A percentile compares a stretch with the other conserved stretches of the same genome.
phyloP scores from a whole-genome alignment of 306 rosid genomes.

The Fragaria ananassa region DNA sequence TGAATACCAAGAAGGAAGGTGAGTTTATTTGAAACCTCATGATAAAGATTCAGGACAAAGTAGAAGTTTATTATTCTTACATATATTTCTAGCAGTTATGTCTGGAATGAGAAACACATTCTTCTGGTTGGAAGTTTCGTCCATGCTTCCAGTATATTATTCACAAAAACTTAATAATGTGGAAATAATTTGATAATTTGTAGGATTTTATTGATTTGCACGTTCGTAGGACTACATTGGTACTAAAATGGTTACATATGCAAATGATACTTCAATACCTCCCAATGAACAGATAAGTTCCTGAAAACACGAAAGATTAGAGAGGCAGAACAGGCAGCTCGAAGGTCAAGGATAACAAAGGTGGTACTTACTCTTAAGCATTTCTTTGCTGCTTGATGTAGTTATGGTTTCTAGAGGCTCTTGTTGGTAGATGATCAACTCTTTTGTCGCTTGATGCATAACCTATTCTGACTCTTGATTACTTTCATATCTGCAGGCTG shows the following conservation, averaged over 20 bases:
- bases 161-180: background rate
- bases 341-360: constrained; percentile 69
- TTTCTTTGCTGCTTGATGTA: background rate
- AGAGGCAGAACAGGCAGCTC: constrained; percentile 86
- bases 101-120: background rate
- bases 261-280: background rate
- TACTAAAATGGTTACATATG: background rate
- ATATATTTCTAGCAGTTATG: background rate
- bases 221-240: background rate
- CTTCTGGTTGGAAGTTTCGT: background rate
- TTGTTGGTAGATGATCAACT: background rate
- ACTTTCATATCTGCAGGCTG: constrained; percentile 50
- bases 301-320: constrained; percentile 77
- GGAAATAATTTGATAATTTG: background rate
- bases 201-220: background rate
- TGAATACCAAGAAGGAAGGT: constrained; percentile 70
- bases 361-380: constrained; percentile 28
- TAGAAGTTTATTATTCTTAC: background rate
- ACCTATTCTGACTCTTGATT: background rate
- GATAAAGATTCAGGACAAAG: background rate
- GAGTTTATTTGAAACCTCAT: constrained; percentile 18
- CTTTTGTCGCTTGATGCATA: background rate
- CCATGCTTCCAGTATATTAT: background rate
- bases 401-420: background rate
- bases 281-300: constrained; percentile 49